phyloP scores from a whole-genome alignment of 257 asterid species.

The Rehmannia glutinosa region DNA sequence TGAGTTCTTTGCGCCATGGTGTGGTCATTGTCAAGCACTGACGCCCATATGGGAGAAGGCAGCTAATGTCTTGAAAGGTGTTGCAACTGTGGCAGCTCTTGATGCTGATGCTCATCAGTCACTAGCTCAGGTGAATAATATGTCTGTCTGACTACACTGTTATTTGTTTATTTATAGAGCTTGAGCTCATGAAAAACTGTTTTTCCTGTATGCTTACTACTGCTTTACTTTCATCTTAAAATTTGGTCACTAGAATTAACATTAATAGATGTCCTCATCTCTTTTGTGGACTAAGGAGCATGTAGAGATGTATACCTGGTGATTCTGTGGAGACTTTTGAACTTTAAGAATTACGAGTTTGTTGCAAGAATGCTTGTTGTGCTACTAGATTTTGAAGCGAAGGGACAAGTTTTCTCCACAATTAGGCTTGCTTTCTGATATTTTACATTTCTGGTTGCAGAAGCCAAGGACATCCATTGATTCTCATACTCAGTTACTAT shows the following conservation, averaged over 20 bases:
- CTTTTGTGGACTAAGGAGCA: not conserved
- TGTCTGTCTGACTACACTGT: not conserved
- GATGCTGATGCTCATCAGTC: constrained; percentile 95
- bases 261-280: not conserved
- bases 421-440: not conserved
- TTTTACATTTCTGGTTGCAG: not conserved
- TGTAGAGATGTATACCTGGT: too few relatives aligned
- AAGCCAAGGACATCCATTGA: not conserved
- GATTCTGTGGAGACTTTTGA: too few relatives aligned
- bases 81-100: constrained; percentile 86
- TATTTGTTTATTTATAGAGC: not conserved
- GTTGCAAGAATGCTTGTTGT: not conserved
- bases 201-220: constrained; percentile 5
- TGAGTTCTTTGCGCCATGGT: constrained; percentile 97
- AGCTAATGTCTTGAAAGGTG: constrained; percentile 83
- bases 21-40: constrained; percentile 92
- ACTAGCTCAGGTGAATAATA: constrained; percentile 63
- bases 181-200: constrained; percentile 4
- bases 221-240: not conserved
- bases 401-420: not conserved
- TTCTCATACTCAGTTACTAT: not conserved
- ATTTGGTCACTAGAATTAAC: not conserved
- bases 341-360: not conserved
- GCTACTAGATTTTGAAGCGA: constrained; percentile 10
- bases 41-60: constrained; percentile 95